Conservation (phyloP, 208 protist genomes). For the Crithidia brevicula region DNA sequence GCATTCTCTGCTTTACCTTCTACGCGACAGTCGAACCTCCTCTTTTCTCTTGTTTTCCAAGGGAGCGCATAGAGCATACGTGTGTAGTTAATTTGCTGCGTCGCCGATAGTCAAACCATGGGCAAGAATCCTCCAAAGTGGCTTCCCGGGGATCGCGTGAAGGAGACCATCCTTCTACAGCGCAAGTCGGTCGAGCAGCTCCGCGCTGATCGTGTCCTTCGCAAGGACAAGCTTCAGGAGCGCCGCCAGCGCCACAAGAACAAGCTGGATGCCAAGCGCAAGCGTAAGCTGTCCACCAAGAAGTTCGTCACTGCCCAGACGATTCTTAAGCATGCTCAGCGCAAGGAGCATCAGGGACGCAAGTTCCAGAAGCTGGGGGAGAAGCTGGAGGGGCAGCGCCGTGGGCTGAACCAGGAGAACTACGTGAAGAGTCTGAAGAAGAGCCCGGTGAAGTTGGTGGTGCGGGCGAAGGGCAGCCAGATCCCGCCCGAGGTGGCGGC, state of each 20-base stretch:
- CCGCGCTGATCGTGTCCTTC: slow-evolving; percentile 79
- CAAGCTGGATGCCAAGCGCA: slow-evolving; percentile 88
- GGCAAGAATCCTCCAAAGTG: slow-evolving; percentile 90
- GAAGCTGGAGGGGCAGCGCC: slow-evolving; percentile 54
- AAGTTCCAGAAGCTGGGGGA: slow-evolving; percentile 87
- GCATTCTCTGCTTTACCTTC: too few relatives aligned
- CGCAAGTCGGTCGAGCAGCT: slow-evolving; percentile 92
- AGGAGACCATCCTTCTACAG: slow-evolving; percentile 92
- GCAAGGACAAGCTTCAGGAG: slow-evolving; percentile 83
- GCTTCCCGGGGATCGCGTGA: slow-evolving; percentile 91
- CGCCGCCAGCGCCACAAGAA: slow-evolving; percentile 75
- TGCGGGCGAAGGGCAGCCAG: slow-evolving; percentile 82
- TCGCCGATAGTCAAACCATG: too few relatives aligned
- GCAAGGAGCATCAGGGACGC: slow-evolving; percentile 67
- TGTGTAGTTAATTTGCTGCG: too few relatives aligned
- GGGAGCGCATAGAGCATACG: too few relatives aligned
- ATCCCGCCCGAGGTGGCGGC: slow-evolving; percentile 77
- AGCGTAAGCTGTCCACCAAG: slow-evolving; percentile 80
- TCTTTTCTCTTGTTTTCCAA: neutral
- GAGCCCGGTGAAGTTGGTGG: slow-evolving; percentile 64
- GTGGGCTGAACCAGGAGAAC: slow-evolving; percentile 32
- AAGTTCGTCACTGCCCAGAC: slow-evolving; percentile 90
- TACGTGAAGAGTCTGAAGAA: slow-evolving; percentile 51
- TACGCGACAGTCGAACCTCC: too few relatives aligned
- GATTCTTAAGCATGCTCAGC: slow-evolving; percentile 84